These are phyloP conservation scores for Phaeoacremonium minimum DNA, from an alignment of 2,329 filamentous ascomycete genomes.

Conservation along the genomic window DNA sequence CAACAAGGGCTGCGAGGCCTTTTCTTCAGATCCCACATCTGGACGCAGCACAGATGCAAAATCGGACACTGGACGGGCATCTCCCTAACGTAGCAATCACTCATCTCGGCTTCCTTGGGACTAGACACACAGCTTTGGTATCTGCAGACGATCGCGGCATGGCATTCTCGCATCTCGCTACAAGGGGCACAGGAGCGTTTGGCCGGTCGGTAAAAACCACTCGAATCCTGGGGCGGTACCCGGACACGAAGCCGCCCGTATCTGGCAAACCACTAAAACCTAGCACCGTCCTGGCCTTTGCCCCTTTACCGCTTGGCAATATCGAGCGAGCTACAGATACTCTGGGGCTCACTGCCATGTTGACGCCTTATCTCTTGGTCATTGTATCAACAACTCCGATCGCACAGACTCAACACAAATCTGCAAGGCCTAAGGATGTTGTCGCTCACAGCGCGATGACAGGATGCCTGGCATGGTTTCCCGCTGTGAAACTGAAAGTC, in stretches of 20 bases:
- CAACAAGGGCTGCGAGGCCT: constrained; percentile 72
- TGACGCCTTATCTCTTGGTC: constrained; percentile 92
- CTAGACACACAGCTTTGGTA: constrained; percentile 86
- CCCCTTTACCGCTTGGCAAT: constrained; percentile 88
- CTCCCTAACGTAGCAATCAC: constrained; percentile 72
- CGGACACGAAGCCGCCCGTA: constrained; percentile 56
- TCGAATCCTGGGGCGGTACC: constrained; percentile 87
- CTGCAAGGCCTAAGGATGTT: constrained; percentile 84
- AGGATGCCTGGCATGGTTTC: constrained; percentile 95
- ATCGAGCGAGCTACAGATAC: constrained; percentile 82
- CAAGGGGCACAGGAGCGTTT: constrained; percentile 80
- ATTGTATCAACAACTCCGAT: constrained; percentile 96
- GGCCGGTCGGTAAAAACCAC: constrained; percentile 85
- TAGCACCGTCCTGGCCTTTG: constrained; percentile 90
- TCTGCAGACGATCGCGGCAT: constrained; percentile 94
- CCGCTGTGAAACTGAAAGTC: constrained; percentile 85
- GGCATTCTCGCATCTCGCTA: constrained; percentile 97
- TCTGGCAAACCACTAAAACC: constrained; percentile 72
- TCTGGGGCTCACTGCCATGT: constrained; percentile 87
- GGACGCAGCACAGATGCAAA: constrained; percentile 58
- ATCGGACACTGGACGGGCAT: constrained; percentile 76
- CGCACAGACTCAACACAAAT: constrained; percentile 94
- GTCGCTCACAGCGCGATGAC: constrained; percentile 87
- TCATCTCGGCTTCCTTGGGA: constrained; percentile 92
- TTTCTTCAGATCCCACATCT: constrained; percentile 85